Evolutionary conservation across 345 rosid species (phyloP).

Genomic region (Populus alba): DNA sequence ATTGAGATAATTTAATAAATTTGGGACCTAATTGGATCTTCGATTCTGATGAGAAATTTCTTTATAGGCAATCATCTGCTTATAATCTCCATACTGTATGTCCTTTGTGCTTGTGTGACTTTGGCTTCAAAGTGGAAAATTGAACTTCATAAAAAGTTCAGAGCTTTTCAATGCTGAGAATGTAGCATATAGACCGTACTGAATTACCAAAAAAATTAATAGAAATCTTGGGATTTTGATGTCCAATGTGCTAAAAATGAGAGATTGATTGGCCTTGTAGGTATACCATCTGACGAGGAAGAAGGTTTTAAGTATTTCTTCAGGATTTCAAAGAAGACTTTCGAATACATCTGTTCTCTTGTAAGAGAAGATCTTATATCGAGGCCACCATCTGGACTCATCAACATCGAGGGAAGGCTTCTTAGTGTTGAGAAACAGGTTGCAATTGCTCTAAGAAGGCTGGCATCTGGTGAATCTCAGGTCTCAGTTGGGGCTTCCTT

Average conservation of each 20-base stretch:
- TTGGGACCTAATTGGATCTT: neutral
- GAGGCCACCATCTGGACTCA: conserved; percentile 90
- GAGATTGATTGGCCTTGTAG: conserved; percentile 24
- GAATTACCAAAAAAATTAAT: neutral
- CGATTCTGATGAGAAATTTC: neutral
- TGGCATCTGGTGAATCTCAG: conserved; percentile 96
- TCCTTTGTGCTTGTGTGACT: neutral
- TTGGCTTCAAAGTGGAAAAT: neutral
- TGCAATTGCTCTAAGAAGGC: conserved; percentile 78
- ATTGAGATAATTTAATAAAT: neutral
- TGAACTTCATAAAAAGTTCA: neutral
- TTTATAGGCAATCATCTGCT: neutral
- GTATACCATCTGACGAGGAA: conserved; percentile 58
- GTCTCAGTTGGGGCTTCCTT: conserved; percentile 90
- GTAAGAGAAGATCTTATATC: conserved; percentile 87
- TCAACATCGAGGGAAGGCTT: conserved; percentile 95
- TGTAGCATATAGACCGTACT: neutral
- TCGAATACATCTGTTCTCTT: conserved; percentile 79
- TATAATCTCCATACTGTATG: neutral
- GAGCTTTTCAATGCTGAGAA: neutral
- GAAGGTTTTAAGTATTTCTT: conserved; percentile 92
- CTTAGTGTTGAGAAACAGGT: conserved; percentile 96
- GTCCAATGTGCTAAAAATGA: neutral
- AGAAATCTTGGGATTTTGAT: too few species aligned
- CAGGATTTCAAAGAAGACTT: conserved; percentile 76